Base-by-base conservation (phyloP, 2,329 filamentous ascomycete species). In the Sclerotinia borealis region DNA sequence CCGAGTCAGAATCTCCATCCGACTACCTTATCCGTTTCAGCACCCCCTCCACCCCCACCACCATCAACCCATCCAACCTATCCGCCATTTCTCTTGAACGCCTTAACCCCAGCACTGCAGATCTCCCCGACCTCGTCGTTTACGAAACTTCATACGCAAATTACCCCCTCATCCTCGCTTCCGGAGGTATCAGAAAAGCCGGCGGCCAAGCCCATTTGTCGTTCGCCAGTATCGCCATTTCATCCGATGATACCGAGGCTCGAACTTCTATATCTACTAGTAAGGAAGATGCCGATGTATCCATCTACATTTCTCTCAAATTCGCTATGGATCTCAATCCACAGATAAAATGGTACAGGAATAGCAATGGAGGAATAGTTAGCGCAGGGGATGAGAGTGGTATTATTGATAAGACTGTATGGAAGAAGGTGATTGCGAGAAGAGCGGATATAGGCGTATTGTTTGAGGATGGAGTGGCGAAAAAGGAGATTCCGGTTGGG, bases 61-160 rank as follows among this genome's bases (percentile, higher is more conserved):
- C 59, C 25, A 66, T 67, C 48, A 61, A 68, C 36, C 67, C 66
- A 31, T 47, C 69, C 19, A 43, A 25, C 15, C 31, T 67, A 25
- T 52, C 68, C 15, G 51, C 67, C 29, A 31, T 63, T 27, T 74
- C 75, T 61, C 67, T 73, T 39, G 72, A 74, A 22, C 69, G 71
- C 19, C 70, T 76, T 41, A 74, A 72, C 51, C 65, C 75, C 45
- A 75, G 70, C 7, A 68, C 72, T 47, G 72, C 74, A 50, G 72
- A 78, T 58, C 72, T 79, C 6, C 78, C 78, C 11, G 76, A 78
- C 49, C 75, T 78, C 48, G 71, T 79, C 65, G 74, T 79, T 61
- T 79, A 79, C 69, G 77, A 79, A 69, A 79, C 77, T 9, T 77
- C 78, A 2, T 79, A 79, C 71, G 73, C 78, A 61, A 76, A 77